These are phyloP conservation scores for Fusarium cyanostomum DNA, from an alignment of 2,329 filamentous ascomycete genomes.

Conservation along the genomic window DNA sequence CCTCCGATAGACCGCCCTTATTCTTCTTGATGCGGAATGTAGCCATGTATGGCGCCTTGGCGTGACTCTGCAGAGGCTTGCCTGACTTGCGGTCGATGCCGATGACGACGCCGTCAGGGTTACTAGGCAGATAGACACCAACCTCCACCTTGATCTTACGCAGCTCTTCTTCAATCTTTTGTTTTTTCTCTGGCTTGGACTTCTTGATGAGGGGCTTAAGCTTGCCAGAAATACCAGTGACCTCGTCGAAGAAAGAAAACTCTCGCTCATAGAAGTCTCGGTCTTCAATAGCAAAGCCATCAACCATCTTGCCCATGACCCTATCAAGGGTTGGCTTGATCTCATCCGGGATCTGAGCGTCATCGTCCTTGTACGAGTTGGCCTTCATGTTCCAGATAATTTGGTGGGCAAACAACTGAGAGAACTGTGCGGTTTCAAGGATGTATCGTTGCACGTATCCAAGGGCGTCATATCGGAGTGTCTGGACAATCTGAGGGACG, in stretches of 20 bases:
- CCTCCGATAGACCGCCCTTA: slow-evolving; percentile 62
- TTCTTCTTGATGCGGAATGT: slow-evolving; percentile 96
- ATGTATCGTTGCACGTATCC: slow-evolving; percentile 98
- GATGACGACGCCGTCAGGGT: slow-evolving; percentile 95
- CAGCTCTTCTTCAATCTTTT: slow-evolving; percentile 98
- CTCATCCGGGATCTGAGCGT: slow-evolving; percentile 85
- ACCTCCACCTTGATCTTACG: slow-evolving; percentile 97
- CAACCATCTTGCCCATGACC: slow-evolving; percentile 85
- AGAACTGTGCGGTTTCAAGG: slow-evolving; percentile 94
- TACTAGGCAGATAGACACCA: slow-evolving; percentile 95
- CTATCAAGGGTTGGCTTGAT: slow-evolving; percentile 94
- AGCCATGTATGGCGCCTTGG: slow-evolving; percentile 98
- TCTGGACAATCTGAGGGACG: slow-evolving; percentile 97
- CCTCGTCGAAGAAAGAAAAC: slow-evolving; percentile 97
- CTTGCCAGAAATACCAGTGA: slow-evolving; percentile 94
- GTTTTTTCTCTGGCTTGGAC: slow-evolving; percentile 95
- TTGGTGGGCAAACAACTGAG: slow-evolving; percentile 98
- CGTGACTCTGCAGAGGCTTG: slow-evolving; percentile 96
- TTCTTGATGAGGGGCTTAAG: slow-evolving; percentile 92
- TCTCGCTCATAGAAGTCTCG: slow-evolving; percentile 91
- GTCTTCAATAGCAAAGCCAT: slow-evolving; percentile 82
- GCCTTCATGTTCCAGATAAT: slow-evolving; percentile 99
- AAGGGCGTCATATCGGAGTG: slow-evolving; percentile 88
- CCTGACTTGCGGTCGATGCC: slow-evolving; percentile 98
- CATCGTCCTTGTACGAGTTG: slow-evolving; percentile 97